Percentiles rank a stretch among this genome's conserved stretches.
These are phyloP conservation scores for Micromonas pusilla DNA, from an alignment of 139 green algal species.

Conservation along the genomic window DNA sequence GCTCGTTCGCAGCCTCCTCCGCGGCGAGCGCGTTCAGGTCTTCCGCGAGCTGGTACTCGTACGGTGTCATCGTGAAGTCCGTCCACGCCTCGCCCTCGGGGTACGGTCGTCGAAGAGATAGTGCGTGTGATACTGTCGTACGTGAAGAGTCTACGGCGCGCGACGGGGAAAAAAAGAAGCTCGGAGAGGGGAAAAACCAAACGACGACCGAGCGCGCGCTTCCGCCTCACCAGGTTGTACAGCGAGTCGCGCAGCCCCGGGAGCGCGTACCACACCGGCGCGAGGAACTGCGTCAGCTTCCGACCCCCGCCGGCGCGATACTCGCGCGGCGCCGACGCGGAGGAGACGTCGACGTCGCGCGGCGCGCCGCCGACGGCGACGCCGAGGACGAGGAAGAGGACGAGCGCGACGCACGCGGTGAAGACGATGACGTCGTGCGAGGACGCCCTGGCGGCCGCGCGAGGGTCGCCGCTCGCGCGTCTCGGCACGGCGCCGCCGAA, in stretches of 20 bases:
- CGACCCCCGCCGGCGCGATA: not conserved
- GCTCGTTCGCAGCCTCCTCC: not conserved
- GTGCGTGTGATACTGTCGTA: no score
- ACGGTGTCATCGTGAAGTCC: not conserved
- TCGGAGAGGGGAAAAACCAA: no score
- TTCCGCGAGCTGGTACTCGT: not conserved
- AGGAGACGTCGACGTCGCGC: not conserved
- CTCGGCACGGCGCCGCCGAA: no score
- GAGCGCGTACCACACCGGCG: not conserved
- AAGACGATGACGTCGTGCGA: not conserved
- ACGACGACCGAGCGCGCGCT: no score
- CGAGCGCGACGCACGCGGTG: not conserved
- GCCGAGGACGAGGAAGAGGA: not conserved
- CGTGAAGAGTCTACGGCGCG: no score
- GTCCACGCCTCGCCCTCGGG: not conserved
- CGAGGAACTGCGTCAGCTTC: conserved; percentile 1
- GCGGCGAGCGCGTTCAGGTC: not conserved
- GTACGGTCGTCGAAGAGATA: no score
- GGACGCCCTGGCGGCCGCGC: not conserved
- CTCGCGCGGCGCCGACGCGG: not conserved
- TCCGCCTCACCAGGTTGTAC: conserved; percentile 1
- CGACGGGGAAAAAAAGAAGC: no score
- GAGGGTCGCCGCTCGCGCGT: not conserved
- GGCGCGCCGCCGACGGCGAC: not conserved
- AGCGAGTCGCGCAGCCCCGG: not conserved